Conservation (phyloP, 768 basidiomycete species). For the Tricholomella constricta region DNA sequence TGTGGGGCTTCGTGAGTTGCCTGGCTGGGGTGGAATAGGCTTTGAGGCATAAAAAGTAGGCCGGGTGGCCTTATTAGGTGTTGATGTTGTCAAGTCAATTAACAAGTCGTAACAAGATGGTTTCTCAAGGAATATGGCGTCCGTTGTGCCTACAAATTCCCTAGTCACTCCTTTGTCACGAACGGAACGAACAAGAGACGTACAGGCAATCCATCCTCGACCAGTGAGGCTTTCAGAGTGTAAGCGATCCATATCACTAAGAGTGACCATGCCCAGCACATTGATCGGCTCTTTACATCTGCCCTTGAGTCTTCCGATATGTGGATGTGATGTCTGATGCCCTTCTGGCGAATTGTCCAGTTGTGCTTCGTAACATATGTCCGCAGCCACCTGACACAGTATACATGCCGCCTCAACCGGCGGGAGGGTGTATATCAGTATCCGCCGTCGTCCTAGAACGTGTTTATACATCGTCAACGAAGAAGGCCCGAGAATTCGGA, state of each 20-base stretch:
- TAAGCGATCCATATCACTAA: conserved; percentile 69
- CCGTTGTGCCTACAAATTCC: conserved; percentile 63
- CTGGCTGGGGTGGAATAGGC: conserved; percentile 37
- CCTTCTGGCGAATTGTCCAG: conserved; percentile 20
- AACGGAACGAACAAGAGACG: conserved; percentile 22
- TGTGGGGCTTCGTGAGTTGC: conserved; percentile 39
- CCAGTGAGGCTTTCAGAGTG: conserved; percentile 57
- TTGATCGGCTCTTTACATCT: conserved; percentile 56
- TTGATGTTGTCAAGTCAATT: conserved; percentile 74
- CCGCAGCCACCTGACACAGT: conserved; percentile 69
- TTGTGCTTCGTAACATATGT: conserved; percentile 49
- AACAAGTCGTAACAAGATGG: conserved; percentile 78
- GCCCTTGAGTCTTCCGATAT: conserved; percentile 28
- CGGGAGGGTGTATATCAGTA: conserved; percentile 80
- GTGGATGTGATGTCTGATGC: conserved; percentile 3
- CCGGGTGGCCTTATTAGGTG: conserved; percentile 58
- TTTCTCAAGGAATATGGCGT: conserved; percentile 82
- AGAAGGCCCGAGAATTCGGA: conserved; percentile 79
- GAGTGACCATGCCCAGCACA: conserved; percentile 80
- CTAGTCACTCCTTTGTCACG: conserved; percentile 1
- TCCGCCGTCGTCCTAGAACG: conserved; percentile 68
- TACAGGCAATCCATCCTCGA: conserved; percentile 83
- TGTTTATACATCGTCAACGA: conserved; percentile 80
- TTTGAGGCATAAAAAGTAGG: conserved; percentile 69
- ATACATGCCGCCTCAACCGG: conserved; percentile 81